Evolutionary conservation across 176 grass and related monocot genomes (phyloP).

Genomic region (Oryza glumipatula): DNA sequence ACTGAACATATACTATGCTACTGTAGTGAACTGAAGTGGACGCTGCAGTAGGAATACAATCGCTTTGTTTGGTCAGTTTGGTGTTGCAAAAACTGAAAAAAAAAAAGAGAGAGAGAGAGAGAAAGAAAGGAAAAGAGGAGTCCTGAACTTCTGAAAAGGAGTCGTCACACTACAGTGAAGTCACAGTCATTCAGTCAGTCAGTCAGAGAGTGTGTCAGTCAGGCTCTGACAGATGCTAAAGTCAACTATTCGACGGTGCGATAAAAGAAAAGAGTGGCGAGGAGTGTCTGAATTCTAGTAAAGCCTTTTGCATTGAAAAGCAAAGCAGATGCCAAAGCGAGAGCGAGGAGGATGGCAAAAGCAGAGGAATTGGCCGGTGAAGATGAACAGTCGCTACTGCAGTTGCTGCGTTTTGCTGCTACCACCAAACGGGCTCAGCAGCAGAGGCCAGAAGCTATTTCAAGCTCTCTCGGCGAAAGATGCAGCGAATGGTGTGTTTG

Average conservation of each 20-base stretch:
- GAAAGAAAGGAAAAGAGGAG: no score
- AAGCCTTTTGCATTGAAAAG: neutral
- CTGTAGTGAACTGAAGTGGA: neutral
- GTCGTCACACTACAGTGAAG: neutral
- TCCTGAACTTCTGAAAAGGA: neutral
- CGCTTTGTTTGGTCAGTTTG: neutral
- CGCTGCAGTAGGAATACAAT: neutral
- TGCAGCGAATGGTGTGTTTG: neutral
- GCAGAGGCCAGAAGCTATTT: neutral
- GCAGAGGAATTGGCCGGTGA: neutral
- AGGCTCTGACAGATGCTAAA: neutral
- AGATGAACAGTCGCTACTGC: neutral
- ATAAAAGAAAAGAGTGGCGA: neutral
- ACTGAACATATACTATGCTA: neutral
- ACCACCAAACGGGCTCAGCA: neutral
- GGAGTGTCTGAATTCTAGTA: neutral
- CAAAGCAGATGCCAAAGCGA: constrained; percentile 25
- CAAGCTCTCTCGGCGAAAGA: neutral
- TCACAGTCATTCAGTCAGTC: neutral
- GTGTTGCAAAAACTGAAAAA: neutral
- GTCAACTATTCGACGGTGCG: constrained; percentile 39
- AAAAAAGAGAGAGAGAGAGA: no score
- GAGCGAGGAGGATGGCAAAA: neutral
- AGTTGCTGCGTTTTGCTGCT: neutral
- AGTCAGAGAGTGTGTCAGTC: neutral